These are phyloP conservation scores for Pichia paraexigua DNA, from an alignment of 805 yeast species.

Conservation along the genomic window DNA sequence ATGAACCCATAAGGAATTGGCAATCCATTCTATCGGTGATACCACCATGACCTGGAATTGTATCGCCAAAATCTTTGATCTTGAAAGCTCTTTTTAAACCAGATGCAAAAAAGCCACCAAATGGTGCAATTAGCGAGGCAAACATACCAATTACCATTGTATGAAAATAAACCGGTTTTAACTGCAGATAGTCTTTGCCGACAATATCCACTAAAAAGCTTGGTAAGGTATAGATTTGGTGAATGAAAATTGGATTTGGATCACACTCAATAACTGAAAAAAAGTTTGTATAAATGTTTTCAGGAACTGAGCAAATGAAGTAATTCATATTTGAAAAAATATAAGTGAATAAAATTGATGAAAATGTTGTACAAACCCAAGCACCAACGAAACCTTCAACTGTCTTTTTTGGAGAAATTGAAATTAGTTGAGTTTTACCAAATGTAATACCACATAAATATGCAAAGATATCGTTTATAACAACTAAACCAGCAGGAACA, in stretches of 20 bases:
- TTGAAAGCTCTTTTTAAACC: slow-evolving; percentile 96
- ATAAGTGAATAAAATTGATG: slow-evolving; percentile 60
- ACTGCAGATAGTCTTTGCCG: slow-evolving; percentile 39
- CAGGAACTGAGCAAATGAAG: slow-evolving; percentile 77
- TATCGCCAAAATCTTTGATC: slow-evolving; percentile 95
- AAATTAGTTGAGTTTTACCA: slow-evolving; percentile 86
- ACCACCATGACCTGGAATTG: slow-evolving; percentile 99
- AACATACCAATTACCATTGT: slow-evolving; percentile 80
- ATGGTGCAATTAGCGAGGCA: slow-evolving; percentile 96
- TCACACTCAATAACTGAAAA: slow-evolving; percentile 64
- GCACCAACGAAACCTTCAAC: slow-evolving; percentile 98
- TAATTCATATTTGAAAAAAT: slow-evolving; percentile 59
- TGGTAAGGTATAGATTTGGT: slow-evolving; percentile 73
- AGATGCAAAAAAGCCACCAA: slow-evolving; percentile 96
- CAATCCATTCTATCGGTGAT: slow-evolving; percentile 96
- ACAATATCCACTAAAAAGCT: slow-evolving; percentile 44
- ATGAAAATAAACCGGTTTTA: slow-evolving; percentile 89
- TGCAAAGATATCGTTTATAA: slow-evolving; percentile 93
- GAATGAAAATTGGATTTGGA: slow-evolving; percentile 81
- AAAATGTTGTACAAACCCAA: slow-evolving; percentile 84
- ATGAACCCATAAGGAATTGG: slow-evolving; percentile 96
- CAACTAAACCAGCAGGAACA: slow-evolving; percentile 84
- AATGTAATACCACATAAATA: slow-evolving; percentile 95
- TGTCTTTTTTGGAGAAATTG: slow-evolving; percentile 93
- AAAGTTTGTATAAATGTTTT: slow-evolving; percentile 33